Evolutionary conservation across 1,139 yeast genomes (phyloP).

Genomic region (Geotrichum australiense): DNA sequence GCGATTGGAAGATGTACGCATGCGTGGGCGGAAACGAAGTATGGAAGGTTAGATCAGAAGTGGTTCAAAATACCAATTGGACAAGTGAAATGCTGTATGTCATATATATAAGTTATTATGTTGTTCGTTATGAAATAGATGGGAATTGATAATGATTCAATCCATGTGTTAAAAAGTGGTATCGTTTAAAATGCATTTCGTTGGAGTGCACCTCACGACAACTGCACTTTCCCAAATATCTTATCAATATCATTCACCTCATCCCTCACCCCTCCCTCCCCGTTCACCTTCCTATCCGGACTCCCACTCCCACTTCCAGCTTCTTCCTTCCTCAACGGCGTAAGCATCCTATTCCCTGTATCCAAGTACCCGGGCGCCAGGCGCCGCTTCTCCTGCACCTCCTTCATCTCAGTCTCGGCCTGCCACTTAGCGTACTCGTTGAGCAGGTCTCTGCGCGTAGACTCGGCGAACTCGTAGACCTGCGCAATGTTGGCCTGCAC

Average conservation of each 20-base stretch:
- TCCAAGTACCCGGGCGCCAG: slow-evolving; percentile 43
- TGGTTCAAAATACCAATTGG: neutral
- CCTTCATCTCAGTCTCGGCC: slow-evolving; percentile 23
- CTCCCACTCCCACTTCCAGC: neutral
- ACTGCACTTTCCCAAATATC: slow-evolving; percentile 17
- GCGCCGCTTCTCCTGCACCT: slow-evolving; percentile 30
- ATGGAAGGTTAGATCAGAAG: slow-evolving; percentile 64
- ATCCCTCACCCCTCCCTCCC: too few relatives aligned
- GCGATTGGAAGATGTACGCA: slow-evolving; percentile 74
- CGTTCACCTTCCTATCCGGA: neutral
- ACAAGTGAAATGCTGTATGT: slow-evolving; percentile 1
- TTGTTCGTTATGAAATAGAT: too few relatives aligned
- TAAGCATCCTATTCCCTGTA: slow-evolving; percentile 26
- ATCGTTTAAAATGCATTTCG: too few relatives aligned
- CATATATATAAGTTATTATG: too few relatives aligned
- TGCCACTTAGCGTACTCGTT: slow-evolving; percentile 34
- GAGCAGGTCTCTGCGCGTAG: slow-evolving; percentile 27
- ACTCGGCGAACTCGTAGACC: slow-evolving; percentile 25
- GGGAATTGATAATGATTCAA: neutral
- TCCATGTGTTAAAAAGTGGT: too few relatives aligned
- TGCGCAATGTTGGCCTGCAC: slow-evolving; percentile 26
- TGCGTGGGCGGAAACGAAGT: slow-evolving; percentile 91
- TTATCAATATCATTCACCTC: slow-evolving; percentile 16
- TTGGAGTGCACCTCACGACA: too few relatives aligned
- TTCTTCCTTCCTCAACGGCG: slow-evolving; percentile 22